These are phyloP conservation scores for Boletus bicolor DNA, from an alignment of 768 basidiomycete species.

Conservation along the genomic window DNA sequence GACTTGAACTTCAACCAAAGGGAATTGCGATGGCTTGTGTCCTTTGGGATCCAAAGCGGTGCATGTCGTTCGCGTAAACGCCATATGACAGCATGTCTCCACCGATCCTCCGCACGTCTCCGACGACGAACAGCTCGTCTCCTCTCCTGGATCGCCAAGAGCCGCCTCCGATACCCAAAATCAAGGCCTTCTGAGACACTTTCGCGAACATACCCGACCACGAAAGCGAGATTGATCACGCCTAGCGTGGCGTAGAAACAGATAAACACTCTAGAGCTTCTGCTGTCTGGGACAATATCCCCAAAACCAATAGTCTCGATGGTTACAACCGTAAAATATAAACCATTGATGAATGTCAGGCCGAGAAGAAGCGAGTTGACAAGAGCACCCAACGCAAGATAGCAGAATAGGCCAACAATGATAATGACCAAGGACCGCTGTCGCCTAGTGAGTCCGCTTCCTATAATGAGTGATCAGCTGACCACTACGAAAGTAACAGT, in stretches of 20 bases:
- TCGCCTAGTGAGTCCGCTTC: conserved; percentile 76
- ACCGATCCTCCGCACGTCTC: conserved; percentile 47
- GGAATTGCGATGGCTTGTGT: conserved; percentile 2
- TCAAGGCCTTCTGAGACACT: conserved; percentile 72
- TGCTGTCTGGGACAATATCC: conserved; percentile 57
- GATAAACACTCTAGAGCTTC: conserved; percentile 55
- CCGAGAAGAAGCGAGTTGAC: conserved; percentile 48
- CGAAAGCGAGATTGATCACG: conserved; percentile 60
- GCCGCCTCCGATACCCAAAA: conserved; percentile 56
- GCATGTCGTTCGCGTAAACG: conserved; percentile 49
- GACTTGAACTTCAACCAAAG: conserved; percentile 10
- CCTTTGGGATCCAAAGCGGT: conserved; percentile 53
- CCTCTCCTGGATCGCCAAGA: conserved; percentile 43
- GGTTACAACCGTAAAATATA: conserved; percentile 75
- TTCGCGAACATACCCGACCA: conserved; percentile 63
- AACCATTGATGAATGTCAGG: conserved; percentile 63
- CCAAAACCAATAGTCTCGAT: conserved; percentile 78
- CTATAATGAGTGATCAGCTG: conserved; percentile 33
- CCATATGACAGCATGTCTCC: conserved; percentile 62
- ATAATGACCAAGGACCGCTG: conserved; percentile 79
- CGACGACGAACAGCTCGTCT: conserved; percentile 43
- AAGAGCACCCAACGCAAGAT: conserved; percentile 71
- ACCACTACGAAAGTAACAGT: background rate
- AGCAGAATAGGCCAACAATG: conserved; percentile 68
- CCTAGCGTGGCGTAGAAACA: conserved; percentile 58